These are phyloP conservation scores for Camelina sativa DNA, from an alignment of 345 rosid genomes.

Conservation along the genomic window DNA sequence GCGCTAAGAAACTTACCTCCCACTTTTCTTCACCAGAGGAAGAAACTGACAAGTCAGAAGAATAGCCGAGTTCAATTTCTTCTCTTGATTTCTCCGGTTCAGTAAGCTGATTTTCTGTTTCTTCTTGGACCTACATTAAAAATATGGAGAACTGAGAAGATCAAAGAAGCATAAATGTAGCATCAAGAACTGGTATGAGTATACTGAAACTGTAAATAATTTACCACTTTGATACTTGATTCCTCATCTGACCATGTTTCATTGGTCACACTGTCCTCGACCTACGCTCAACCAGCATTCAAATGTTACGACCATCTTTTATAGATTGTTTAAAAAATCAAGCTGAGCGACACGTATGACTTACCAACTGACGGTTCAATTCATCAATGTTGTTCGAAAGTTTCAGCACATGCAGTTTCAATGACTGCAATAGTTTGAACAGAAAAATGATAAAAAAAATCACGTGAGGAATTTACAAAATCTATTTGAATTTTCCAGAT, in stretches of 20 bases:
- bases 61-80: slow-evolving; percentile 39
- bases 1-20: slow-evolving; percentile 48
- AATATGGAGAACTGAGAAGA: slow-evolving; percentile 31
- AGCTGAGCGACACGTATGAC: slow-evolving; percentile 39
- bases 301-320: slow-evolving; percentile 26
- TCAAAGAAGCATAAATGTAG: slow-evolving; percentile 29
- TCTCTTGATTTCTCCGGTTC: slow-evolving; percentile 39
- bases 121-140: slow-evolving; percentile 51
- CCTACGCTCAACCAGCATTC: slow-evolving; percentile 51
- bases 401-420: slow-evolving; percentile 88
- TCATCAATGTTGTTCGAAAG: slow-evolving; percentile 67
- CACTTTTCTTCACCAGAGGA: slow-evolving; percentile 40
- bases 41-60: slow-evolving; percentile 41
- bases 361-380: slow-evolving; percentile 70
- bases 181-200: slow-evolving; percentile 28
- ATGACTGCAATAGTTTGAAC: slow-evolving; percentile 60
- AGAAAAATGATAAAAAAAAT: not conserved
- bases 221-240: slow-evolving; percentile 48
- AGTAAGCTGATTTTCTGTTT: slow-evolving; percentile 35
- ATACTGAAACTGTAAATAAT: slow-evolving; percentile 2
- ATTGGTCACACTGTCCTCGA: slow-evolving; percentile 52
- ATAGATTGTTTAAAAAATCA: slow-evolving; percentile 21
- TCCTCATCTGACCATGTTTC: slow-evolving; percentile 46
- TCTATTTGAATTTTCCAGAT: slow-evolving; percentile 9
- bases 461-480: slow-evolving; percentile 3